Percentiles rank a stretch among this genome's conserved stretches.
These are phyloP conservation scores for Psilocybe cubensis DNA, from an alignment of 768 basidiomycete species.

Conservation along the genomic window DNA sequence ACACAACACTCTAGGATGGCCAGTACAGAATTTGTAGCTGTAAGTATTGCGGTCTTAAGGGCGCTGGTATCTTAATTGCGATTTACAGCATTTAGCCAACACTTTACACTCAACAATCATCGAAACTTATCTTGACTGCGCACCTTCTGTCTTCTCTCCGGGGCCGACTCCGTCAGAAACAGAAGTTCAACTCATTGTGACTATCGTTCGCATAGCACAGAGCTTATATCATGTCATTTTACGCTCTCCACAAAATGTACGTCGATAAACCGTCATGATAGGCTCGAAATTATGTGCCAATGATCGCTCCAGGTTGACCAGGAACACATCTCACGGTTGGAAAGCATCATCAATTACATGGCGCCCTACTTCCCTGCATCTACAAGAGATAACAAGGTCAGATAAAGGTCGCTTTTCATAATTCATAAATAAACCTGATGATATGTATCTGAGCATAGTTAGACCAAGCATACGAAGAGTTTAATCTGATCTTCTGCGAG, in stretches of 20 bases:
- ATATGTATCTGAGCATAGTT: conserved; percentile 41
- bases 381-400: conserved; percentile 63
- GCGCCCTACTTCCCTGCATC: conserved; percentile 78
- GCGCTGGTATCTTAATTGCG: not conserved
- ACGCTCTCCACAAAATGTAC: conserved; percentile 41
- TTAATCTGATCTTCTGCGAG: conserved; percentile 81
- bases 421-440: not conserved
- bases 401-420: not conserved
- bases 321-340: conserved; percentile 50
- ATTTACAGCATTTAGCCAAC: conserved; percentile 62
- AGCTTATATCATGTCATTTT: conserved; percentile 64
- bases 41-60: conserved; percentile 6
- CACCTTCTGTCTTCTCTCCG: conserved; percentile 80
- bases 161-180: conserved; percentile 58
- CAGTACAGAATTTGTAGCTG: conserved; percentile 21
- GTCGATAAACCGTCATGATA: conserved; percentile 22
- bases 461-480: conserved; percentile 67
- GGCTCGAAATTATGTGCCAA: conserved; percentile 2
- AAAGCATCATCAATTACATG: conserved; percentile 71
- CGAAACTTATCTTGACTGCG: conserved; percentile 86
- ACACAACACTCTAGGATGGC: conserved; percentile 10
- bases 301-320: conserved; percentile 19
- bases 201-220: conserved; percentile 58
- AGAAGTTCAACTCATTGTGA: conserved; percentile 62
- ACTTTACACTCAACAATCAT: conserved; percentile 80